Percentiles rank a stretch among this genome's conserved stretches.
These are phyloP conservation scores for Ceratobasidium sp. DNA, from an alignment of 1,284 basidiomycete species.

Conservation along the genomic window DNA sequence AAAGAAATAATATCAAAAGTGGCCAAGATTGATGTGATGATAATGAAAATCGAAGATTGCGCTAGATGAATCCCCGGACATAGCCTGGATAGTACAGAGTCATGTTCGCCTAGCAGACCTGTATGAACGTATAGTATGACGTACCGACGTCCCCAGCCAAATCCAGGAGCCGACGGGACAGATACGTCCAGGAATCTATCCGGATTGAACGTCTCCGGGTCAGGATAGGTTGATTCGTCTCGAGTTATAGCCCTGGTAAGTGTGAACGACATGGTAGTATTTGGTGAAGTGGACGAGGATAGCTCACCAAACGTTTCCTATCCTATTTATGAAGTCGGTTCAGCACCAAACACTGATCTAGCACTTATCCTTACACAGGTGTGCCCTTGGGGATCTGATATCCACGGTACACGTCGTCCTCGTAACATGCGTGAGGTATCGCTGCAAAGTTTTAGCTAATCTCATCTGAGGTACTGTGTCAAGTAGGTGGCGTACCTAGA, in stretches of 20 bases:
- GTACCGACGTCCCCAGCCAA: slow-evolving; percentile 44
- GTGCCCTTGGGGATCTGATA: slow-evolving; percentile 26
- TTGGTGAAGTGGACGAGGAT: not conserved
- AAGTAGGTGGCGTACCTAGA: slow-evolving; percentile 5
- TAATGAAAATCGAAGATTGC: slow-evolving; percentile 36
- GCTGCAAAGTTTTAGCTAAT: not conserved
- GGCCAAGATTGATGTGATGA: slow-evolving; percentile 18
- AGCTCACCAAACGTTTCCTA: slow-evolving; percentile 41
- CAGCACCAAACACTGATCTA: no score
- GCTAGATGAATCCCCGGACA: slow-evolving; percentile 35
- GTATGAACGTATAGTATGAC: not conserved
- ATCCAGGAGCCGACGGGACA: slow-evolving; percentile 21
- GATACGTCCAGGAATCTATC: slow-evolving; percentile 29
- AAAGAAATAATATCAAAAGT: not conserved
- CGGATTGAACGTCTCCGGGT: slow-evolving; percentile 31
- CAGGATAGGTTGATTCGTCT: slow-evolving; percentile 6
- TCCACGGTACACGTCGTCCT: slow-evolving; percentile 30
- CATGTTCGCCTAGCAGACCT: not conserved
- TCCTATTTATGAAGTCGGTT: not conserved
- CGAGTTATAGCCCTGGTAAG: slow-evolving; percentile 19
- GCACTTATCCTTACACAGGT: slow-evolving; percentile 12
- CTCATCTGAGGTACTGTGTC: not conserved
- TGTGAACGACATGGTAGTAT: not conserved
- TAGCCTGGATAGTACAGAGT: not conserved
- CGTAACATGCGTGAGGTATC: slow-evolving; percentile 20